A percentile compares a stretch with the other conserved stretches of the same genome.
phyloP scores from a whole-genome alignment of 495 filamentous ascomycete genomes.

The Annulohypoxylon maeteangense region DNA sequence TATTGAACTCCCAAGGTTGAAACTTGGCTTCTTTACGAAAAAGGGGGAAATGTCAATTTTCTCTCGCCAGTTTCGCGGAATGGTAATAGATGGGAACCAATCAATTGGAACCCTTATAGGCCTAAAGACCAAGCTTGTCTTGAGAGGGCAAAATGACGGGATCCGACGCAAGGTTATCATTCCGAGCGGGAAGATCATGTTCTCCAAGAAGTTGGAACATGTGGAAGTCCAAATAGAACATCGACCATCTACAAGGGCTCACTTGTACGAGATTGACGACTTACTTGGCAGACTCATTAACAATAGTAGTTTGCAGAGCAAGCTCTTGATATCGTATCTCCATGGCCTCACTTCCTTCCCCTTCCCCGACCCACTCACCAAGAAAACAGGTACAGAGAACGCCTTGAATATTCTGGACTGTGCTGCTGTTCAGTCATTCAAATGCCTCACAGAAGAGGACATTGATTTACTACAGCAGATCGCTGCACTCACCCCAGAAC shows the following conservation, averaged over 20 bases:
- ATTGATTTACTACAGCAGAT: constrained; percentile 55
- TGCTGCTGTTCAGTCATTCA: constrained; percentile 63
- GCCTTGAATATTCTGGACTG: constrained; percentile 61
- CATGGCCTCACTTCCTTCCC: constrained; percentile 71
- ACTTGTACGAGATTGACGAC: constrained; percentile 59
- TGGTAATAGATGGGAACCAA: constrained; percentile 64
- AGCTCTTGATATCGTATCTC: constrained; percentile 64
- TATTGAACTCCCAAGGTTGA: constrained; percentile 60
- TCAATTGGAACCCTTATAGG: constrained; percentile 63
- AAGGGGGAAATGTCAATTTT: constrained; percentile 46
- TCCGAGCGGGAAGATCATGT: constrained; percentile 56
- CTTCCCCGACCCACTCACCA: constrained; percentile 67
- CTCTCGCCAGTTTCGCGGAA: constrained; percentile 65
- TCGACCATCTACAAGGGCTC: constrained; percentile 28
- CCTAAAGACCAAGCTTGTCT: constrained; percentile 63
- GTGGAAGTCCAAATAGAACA: constrained; percentile 54
- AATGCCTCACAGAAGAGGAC: constrained; percentile 53
- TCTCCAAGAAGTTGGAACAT: constrained; percentile 46
- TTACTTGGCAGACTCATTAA: constrained; percentile 61
- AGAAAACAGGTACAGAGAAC: constrained; percentile 71
- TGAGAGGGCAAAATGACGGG: constrained; percentile 45
- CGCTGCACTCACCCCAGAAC: constrained; percentile 61
- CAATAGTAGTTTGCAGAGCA: constrained; percentile 64
- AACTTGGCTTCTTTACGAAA: constrained; percentile 61
- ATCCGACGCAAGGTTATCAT: constrained; percentile 60